Conservation (phyloP, 331 rosid genomes). For the Acacia concinna region DNA sequence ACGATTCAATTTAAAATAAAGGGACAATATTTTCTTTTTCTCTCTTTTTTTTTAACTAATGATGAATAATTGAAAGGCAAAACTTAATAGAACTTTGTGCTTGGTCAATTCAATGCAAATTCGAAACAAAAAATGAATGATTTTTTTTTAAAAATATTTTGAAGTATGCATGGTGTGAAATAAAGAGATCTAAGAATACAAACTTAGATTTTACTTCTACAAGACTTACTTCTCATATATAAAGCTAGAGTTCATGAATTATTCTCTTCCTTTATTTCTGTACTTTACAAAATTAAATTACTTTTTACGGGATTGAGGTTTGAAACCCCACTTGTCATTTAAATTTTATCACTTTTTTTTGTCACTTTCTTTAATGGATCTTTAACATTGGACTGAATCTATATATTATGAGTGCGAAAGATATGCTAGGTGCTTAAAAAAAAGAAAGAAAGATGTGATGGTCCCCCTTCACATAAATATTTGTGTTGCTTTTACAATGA, state of each 20-base stretch:
- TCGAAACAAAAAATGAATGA: neutral
- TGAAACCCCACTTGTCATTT: neutral
- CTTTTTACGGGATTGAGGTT: neutral
- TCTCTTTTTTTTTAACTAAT: too few species aligned
- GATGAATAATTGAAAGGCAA: neutral
- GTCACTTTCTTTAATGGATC: neutral
- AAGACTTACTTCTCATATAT: neutral
- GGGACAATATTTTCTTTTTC: neutral
- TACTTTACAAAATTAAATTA: neutral
- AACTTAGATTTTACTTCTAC: neutral
- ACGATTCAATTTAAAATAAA: neutral
- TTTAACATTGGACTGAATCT: neutral
- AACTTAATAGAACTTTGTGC: neutral
- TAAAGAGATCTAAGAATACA: neutral
- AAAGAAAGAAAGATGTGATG: neutral
- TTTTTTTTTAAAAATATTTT: too few species aligned
- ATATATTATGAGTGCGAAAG: neutral
- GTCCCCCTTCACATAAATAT: neutral
- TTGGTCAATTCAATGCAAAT: neutral
- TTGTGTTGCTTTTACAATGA: too few species aligned
- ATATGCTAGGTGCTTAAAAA: neutral
- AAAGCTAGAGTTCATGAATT: neutral
- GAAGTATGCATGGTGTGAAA: neutral
- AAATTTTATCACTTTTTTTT: neutral
- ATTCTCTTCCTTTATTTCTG: neutral